phyloP scores from a whole-genome alignment of 2,329 filamentous ascomycete genomes.

The Pseudogymnoascus sp. region DNA sequence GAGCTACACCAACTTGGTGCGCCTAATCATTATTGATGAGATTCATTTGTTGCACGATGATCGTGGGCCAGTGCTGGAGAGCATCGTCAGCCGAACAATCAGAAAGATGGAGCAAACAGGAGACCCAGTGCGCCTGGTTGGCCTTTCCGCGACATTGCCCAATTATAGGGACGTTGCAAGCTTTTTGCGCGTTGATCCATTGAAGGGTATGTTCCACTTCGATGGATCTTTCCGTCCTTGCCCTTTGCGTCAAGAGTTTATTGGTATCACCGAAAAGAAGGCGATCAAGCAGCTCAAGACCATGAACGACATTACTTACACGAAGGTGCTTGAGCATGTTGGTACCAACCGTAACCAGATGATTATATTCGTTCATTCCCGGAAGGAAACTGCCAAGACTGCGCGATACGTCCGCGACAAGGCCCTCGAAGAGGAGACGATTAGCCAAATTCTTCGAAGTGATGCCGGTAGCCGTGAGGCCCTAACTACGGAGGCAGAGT shows the following conservation, averaged over 20 bases:
- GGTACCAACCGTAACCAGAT: slow-evolving; percentile 92
- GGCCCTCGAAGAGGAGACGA: slow-evolving; percentile 92
- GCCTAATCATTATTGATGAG: slow-evolving; percentile 93
- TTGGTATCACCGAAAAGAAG: slow-evolving; percentile 95
- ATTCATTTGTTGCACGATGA: slow-evolving; percentile 97
- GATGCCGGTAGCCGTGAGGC: slow-evolving; percentile 90
- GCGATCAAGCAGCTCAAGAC: slow-evolving; percentile 98
- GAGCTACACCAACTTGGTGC: slow-evolving; percentile 94
- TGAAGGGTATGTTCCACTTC: slow-evolving; percentile 90
- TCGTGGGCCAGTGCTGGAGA: slow-evolving; percentile 91
- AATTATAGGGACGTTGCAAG: slow-evolving; percentile 96
- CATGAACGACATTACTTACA: slow-evolving; percentile 99
- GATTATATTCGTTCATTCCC: slow-evolving; percentile 97
- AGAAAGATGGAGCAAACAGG: slow-evolving; percentile 89
- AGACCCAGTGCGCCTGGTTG: slow-evolving; percentile 83
- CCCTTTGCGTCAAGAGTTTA: slow-evolving; percentile 91
- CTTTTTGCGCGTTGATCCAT: slow-evolving; percentile 81
- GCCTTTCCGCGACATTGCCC: slow-evolving; percentile 87
- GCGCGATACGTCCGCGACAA: slow-evolving; percentile 95
- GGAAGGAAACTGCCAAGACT: slow-evolving; percentile 97
- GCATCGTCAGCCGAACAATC: slow-evolving; percentile 91
- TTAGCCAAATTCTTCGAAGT: slow-evolving; percentile 87
- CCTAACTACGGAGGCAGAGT: slow-evolving; percentile 73
- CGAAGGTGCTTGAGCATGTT: slow-evolving; percentile 93
- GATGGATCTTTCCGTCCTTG: slow-evolving; percentile 91